Evolutionary conservation across 257 asterid species (phyloP), one percentile per base, ranked within the genome.

Genomic region (Cruciata laevipes): DNA sequence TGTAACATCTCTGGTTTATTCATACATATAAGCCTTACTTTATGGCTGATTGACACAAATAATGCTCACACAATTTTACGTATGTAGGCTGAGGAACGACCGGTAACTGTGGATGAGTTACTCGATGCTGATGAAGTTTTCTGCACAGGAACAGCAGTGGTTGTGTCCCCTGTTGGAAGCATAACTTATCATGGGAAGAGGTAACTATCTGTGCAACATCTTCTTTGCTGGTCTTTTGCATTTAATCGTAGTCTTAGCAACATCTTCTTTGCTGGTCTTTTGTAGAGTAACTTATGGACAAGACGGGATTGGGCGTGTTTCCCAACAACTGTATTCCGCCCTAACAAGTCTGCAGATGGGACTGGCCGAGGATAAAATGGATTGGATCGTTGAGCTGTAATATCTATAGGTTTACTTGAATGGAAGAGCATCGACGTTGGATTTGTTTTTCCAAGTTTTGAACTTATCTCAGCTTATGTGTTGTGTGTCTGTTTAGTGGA

Each of bases 51-150:
- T 5, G 51, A 42, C 51, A 5, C 17, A 12, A 11, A 42, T 47
- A 55, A 60, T 70, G 72, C 69, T 73, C 68, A 33, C 74, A 17
- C 71, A 24, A 71, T 61, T 18, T 52, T 47, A 16, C n/a, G 25
- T 14, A 4, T 52, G 37, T 53, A 90, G 99, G 96, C 87, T 69
- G 97, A 90, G 80, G 97, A 94, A 70, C 84, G 96, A 27, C 44
- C 37, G 30, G 90, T 90, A 69, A 65, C 96, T 0, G 96, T 90
- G 70, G 99, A 89, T 14, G 98, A 94, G 74, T 71, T 94, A 84
- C 96, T 94, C n/a, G 91, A 86, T 73, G 99, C 98, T 40, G 99
- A 94, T 77, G 98, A 94, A 78, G 96, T 94, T 49, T 94, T 94
- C 74, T 94, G 99, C 77, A 90, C 96, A 0, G 98, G 96, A 73